These are phyloP conservation scores for Termitomyces sp. DNA, from an alignment of 768 basidiomycete species.

Conservation along the genomic window DNA sequence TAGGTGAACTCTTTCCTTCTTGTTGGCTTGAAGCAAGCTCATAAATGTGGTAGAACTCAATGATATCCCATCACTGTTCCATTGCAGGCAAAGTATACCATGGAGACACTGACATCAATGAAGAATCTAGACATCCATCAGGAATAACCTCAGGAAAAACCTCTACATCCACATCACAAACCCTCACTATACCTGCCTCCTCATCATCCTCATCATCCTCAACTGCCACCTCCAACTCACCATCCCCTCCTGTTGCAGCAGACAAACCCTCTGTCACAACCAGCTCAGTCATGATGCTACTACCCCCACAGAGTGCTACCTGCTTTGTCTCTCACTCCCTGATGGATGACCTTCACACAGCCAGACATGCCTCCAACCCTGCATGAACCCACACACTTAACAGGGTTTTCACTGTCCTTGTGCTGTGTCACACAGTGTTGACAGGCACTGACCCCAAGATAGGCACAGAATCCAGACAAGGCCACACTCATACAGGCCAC, in stretches of 20 bases:
- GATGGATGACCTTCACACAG: conserved; percentile 46
- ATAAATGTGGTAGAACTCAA: conserved; percentile 59
- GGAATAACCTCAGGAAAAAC: neutral
- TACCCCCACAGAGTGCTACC: conserved; percentile 18
- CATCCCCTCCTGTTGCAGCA: conserved; percentile 15
- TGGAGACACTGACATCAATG: conserved; percentile 51
- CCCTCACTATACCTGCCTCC: neutral
- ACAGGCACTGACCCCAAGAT: conserved; percentile 67
- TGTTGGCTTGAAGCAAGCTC: neutral
- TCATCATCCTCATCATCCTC: neutral
- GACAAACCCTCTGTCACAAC: conserved; percentile 8
- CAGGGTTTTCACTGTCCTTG: conserved; percentile 90
- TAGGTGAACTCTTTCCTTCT: conserved; percentile 45
- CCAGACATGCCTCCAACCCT: conserved; percentile 38
- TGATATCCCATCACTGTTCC: conserved; percentile 94
- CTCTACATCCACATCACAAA: neutral
- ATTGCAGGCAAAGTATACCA: conserved; percentile 81
- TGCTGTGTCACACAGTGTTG: conserved; percentile 95
- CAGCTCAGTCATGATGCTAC: conserved; percentile 17
- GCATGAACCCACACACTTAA: conserved; percentile 74
- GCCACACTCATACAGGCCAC: conserved; percentile 95
- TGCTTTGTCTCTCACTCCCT: conserved; percentile 69
- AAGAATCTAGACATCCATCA: conserved; percentile 14
- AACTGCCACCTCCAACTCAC: conserved; percentile 6
- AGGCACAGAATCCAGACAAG: conserved; percentile 98